phyloP scores from a whole-genome alignment of 306 rosid species.

The Cucurbita moschata region DNA sequence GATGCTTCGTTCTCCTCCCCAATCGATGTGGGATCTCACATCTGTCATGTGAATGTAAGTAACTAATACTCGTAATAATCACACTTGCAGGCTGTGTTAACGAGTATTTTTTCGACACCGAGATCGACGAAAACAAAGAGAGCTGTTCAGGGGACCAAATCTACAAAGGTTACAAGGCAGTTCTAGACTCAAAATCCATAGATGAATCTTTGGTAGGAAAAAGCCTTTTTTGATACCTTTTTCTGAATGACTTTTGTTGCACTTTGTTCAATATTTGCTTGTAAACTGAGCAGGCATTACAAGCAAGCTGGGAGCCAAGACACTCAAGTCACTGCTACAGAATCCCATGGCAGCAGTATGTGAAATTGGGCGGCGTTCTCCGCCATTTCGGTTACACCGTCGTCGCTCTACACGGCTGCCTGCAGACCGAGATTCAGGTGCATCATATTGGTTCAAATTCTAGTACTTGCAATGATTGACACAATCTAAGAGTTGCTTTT shows the following conservation, averaged over 20 bases:
- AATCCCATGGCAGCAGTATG: slow-evolving; percentile 86
- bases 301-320: slow-evolving; percentile 98
- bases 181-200: slow-evolving; percentile 76
- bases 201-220: slow-evolving; percentile 64
- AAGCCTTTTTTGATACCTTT: neutral
- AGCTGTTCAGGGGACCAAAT: slow-evolving; percentile 37
- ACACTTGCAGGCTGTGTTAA: slow-evolving; percentile 64
- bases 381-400: slow-evolving; percentile 89
- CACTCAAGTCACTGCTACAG: slow-evolving; percentile 66
- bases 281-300: slow-evolving; percentile 45
- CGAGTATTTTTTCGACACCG: slow-evolving; percentile 54
- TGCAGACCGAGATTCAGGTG: slow-evolving; percentile 84
- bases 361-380: slow-evolving; percentile 76
- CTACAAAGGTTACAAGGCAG: slow-evolving; percentile 70
- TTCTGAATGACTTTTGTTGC: neutral
- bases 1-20: too few species aligned
- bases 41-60: neutral
- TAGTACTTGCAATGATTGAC: neutral
- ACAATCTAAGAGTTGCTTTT: neutral
- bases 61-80: neutral
- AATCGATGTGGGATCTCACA: too few species aligned
- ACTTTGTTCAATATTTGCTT: neutral
- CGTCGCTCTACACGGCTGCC: slow-evolving; percentile 85
- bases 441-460: neutral
- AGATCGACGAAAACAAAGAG: slow-evolving; percentile 21